phyloP scores from a whole-genome alignment of 352 stramenopile genomes.

The Pythium coloratum region DNA sequence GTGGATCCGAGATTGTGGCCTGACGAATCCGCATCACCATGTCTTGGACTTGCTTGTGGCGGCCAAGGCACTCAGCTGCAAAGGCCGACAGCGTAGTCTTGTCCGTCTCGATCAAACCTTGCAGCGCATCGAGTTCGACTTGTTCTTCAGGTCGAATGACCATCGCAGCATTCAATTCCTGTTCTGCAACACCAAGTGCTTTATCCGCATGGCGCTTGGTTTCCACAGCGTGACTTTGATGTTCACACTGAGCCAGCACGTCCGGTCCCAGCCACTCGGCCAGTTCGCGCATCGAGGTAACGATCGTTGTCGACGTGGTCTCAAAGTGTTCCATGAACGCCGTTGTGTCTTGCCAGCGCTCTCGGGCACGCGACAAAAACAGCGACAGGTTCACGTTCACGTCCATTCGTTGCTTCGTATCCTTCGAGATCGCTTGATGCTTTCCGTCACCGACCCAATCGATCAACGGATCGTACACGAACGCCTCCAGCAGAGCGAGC shows the following conservation, averaged over 20 bases:
- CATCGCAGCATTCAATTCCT: conserved; percentile 4
- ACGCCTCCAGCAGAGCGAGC: conserved; percentile 77
- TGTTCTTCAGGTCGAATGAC: conserved; percentile 3
- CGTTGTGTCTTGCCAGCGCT: conserved; percentile 64
- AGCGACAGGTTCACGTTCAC: conserved; percentile 87
- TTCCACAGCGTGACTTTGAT: conserved; percentile 3
- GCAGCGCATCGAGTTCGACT: not conserved
- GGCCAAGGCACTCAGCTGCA: conserved; percentile 44
- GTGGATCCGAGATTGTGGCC: not conserved
- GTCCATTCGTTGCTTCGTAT: conserved; percentile 65
- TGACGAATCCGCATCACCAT: conserved; percentile 32
- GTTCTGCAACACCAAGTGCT: conserved; percentile 3
- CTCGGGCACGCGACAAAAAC: conserved; percentile 78
- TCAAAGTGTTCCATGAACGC: conserved; percentile 47
- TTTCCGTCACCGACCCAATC: conserved; percentile 54
- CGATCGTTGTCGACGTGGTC: conserved; percentile 2
- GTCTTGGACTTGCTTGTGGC: conserved; percentile 50
- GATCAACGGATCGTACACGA: conserved; percentile 84
- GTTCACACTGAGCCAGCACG: not conserved
- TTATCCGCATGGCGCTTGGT: conserved; percentile 5
- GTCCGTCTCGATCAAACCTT: conserved; percentile 5
- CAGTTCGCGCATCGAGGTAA: not conserved
- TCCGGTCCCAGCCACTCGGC: not conserved
- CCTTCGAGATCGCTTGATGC: conserved; percentile 12
- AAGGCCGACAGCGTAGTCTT: conserved; percentile 37